These are phyloP conservation scores for Tetracladium maxilliforme DNA, from an alignment of 2,329 filamentous ascomycete species.

Conservation along the genomic window DNA sequence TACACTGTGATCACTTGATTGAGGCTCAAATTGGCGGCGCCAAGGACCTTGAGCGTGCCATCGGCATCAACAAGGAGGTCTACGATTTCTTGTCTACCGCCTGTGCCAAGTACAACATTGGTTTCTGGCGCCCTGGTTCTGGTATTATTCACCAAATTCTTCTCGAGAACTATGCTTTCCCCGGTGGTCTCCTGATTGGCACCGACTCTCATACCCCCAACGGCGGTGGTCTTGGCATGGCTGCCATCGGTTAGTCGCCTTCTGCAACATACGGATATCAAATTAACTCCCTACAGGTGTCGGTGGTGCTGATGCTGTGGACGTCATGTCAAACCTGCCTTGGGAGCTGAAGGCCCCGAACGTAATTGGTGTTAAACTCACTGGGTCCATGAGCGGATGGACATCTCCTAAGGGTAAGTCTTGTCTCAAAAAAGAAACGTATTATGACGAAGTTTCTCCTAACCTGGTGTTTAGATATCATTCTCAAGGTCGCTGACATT, in stretches of 20 bases:
- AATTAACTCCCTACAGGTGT: no score
- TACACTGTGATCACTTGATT: conserved; percentile 99
- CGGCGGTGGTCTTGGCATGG: conserved; percentile 89
- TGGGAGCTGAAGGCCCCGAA: conserved; percentile 99
- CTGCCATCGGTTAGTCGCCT: no score
- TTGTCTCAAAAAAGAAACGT: no score
- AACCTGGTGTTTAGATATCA: conserved; percentile 52
- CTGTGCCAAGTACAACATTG: conserved; percentile 99
- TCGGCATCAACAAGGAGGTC: conserved; percentile 96
- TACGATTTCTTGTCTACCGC: conserved; percentile 92
- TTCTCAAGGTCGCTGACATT: conserved; percentile 92
- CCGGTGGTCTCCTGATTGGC: conserved; percentile 92
- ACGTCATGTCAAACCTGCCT: conserved; percentile 93
- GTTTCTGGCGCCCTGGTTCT: conserved; percentile 97
- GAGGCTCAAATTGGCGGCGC: conserved; percentile 87
- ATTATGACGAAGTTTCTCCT: no score
- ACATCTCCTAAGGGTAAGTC: conserved; percentile 73
- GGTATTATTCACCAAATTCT: conserved; percentile 99
- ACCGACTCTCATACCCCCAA: conserved; percentile 98
- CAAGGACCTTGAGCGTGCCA: conserved; percentile 85
- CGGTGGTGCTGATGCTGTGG: conserved; percentile 94
- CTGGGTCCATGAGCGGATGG: conserved; percentile 81
- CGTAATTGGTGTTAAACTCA: conserved; percentile 91
- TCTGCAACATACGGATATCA: no score
- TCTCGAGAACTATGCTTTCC: conserved; percentile 98